Percentiles rank a stretch among this genome's conserved stretches.
These are phyloP conservation scores for Pestalotiopsis sp. DNA, from an alignment of 2,329 filamentous ascomycete genomes.

Conservation along the genomic window DNA sequence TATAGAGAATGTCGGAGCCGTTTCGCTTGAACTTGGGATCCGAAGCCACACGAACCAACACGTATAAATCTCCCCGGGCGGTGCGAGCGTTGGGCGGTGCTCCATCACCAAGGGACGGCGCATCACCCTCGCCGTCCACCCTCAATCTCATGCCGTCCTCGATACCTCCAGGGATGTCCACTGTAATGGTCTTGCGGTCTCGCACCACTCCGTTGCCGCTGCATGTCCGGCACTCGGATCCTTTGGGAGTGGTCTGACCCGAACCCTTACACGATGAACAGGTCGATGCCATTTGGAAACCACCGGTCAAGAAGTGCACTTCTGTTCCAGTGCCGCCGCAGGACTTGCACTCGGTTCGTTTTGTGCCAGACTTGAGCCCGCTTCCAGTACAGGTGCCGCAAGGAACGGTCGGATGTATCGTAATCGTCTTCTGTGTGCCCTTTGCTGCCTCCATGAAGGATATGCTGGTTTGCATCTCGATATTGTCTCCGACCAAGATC, in stretches of 20 bases:
- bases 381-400: conserved; percentile 84
- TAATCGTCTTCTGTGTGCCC: conserved; percentile 85
- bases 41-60: conserved; percentile 85
- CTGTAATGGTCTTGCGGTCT: conserved; percentile 79
- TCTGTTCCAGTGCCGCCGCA: conserved; percentile 87
- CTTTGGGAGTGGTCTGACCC: conserved; percentile 75
- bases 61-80: conserved; percentile 86
- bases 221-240: conserved; percentile 81
- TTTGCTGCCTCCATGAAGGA: conserved; percentile 97
- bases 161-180: conserved; percentile 94
- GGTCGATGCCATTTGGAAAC: conserved; percentile 94
- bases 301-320: conserved; percentile 87
- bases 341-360: conserved; percentile 72
- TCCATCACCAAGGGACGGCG: conserved; percentile 74
- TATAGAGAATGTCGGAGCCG: conserved; percentile 91
- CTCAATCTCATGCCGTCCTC: conserved; percentile 95
- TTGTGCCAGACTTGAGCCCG: conserved; percentile 81
- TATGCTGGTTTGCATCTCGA: conserved; percentile 91
- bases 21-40: conserved; percentile 88
- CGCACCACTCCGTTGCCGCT: conserved; percentile 81
- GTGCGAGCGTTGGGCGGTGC: conserved; percentile 65
- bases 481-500: conserved; percentile 90
- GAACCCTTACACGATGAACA: conserved; percentile 81
- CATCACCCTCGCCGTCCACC: conserved; percentile 85
- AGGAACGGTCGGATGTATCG: conserved; percentile 77